These are phyloP conservation scores for Styphnolobium japonicum DNA, from an alignment of 306 rosid genomes.

Conservation along the genomic window DNA sequence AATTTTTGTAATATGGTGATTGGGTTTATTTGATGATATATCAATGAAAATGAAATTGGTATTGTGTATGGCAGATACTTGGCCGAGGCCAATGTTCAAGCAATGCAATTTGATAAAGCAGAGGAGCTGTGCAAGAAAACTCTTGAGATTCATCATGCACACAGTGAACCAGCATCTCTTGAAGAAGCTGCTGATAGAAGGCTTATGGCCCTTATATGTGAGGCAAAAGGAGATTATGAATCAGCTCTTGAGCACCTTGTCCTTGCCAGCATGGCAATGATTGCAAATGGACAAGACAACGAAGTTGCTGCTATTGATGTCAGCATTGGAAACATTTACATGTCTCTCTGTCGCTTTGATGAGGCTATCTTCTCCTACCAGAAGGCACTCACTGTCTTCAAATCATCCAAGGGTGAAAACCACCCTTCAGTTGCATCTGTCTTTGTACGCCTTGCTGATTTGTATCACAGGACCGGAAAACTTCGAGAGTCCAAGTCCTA, in stretches of 20 bases:
- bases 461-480: constrained; percentile 95
- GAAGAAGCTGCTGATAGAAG: constrained; percentile 98
- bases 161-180: constrained; percentile 96
- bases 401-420: constrained; percentile 86
- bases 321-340: constrained; percentile 90
- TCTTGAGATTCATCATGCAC: constrained; percentile 83
- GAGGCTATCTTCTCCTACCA: constrained; percentile 97
- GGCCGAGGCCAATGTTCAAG: constrained; percentile 98
- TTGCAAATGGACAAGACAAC: constrained; percentile 86
- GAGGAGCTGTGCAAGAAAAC: constrained; percentile 88
- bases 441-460: constrained; percentile 90
- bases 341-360: constrained; percentile 93
- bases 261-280: constrained; percentile 98
- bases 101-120: constrained; percentile 97
- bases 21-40: background rate
- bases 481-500: constrained; percentile 93
- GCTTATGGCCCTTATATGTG: constrained; percentile 86
- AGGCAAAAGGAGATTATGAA: constrained; percentile 90
- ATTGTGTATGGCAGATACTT: constrained; percentile 58
- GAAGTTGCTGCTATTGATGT: constrained; percentile 97
- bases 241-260: constrained; percentile 93
- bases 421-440: constrained; percentile 93
- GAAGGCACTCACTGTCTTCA: constrained; percentile 96
- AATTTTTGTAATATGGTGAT: background rate
- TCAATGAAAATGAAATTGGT: constrained; percentile 1